Percentiles rank a stretch among this genome's conserved stretches.
These are phyloP conservation scores for Arbutus unedo DNA, from an alignment of 148 eudicot species.

Conservation along the genomic window DNA sequence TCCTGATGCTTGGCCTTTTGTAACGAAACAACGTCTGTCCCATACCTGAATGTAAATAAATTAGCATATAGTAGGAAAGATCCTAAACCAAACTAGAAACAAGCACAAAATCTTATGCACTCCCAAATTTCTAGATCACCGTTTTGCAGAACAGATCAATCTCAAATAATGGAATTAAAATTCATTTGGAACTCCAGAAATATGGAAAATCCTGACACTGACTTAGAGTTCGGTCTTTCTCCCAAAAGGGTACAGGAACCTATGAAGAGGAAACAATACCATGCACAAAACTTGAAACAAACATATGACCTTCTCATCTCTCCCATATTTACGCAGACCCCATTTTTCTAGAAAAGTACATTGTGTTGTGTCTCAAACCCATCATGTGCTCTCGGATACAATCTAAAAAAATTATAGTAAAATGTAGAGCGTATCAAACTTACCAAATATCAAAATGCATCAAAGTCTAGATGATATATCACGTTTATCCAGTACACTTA, in stretches of 20 bases:
- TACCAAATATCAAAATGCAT: not conserved
- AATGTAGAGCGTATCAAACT: not conserved
- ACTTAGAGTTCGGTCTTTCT: not conserved
- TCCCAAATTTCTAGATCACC: not conserved
- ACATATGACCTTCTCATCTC: not conserved
- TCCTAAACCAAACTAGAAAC: not conserved
- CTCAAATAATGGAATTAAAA: not conserved
- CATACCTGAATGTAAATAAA: slow-evolving; percentile 58
- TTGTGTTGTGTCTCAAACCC: not conserved
- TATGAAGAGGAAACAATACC: not conserved
- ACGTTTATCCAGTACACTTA: not conserved
- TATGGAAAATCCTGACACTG: not conserved
- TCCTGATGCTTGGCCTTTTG: slow-evolving; percentile 62
- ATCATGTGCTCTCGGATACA: not conserved
- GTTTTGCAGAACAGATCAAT: not conserved
- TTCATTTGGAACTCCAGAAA: not conserved
- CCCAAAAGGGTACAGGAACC: not conserved
- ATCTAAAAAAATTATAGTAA: not conserved
- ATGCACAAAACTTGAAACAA: not conserved
- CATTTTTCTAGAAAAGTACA: not conserved
- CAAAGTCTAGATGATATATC: not conserved
- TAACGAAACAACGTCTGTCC: slow-evolving; percentile 83
- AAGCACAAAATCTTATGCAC: not conserved
- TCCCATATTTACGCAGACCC: not conserved
- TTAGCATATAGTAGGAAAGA: not conserved